Evolutionary conservation across 2,329 filamentous ascomycete genomes (phyloP).

Genomic region (Pseudogymnoascus sp.): DNA sequence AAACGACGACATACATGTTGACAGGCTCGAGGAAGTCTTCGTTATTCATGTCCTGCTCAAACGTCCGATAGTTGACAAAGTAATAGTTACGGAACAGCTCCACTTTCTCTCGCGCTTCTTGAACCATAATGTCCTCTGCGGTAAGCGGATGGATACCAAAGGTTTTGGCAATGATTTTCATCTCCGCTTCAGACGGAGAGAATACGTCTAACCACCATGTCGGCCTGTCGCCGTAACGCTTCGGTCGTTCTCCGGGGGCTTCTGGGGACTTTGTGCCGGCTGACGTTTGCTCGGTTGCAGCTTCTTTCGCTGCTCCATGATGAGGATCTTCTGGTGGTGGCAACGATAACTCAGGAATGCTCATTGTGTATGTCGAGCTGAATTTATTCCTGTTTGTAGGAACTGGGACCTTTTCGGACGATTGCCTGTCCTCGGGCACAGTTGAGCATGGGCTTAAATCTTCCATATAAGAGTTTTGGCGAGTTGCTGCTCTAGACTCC

Average conservation of each 20-base stretch:
- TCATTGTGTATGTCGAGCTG: not conserved
- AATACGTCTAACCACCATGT: slow-evolving; percentile 96
- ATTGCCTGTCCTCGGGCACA: not conserved
- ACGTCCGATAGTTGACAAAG: slow-evolving; percentile 96
- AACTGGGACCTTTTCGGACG: not conserved
- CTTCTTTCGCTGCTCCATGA: slow-evolving; percentile 17
- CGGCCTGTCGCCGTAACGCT: slow-evolving; percentile 69
- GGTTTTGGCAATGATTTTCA: slow-evolving; percentile 85
- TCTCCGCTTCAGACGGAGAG: slow-evolving; percentile 84
- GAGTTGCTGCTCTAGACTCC: slow-evolving; percentile 37
- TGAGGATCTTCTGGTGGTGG: not conserved
- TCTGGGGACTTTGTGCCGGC: slow-evolving; percentile 33
- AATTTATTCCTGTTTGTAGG: not conserved
- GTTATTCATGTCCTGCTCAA: slow-evolving; percentile 86
- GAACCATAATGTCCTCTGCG: slow-evolving; percentile 92
- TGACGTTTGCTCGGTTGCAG: slow-evolving; percentile 31
- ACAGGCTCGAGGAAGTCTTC: slow-evolving; percentile 90
- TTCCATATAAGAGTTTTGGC: slow-evolving; percentile 28
- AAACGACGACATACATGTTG: slow-evolving; percentile 96
- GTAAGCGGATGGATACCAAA: slow-evolving; percentile 96
- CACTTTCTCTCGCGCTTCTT: slow-evolving; percentile 95
- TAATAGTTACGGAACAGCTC: slow-evolving; percentile 97
- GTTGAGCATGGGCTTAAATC: slow-evolving; percentile 16
- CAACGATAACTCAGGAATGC: not conserved
- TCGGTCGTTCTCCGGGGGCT: slow-evolving; percentile 30